phyloP scores from a whole-genome alignment of 345 rosid genomes.

The Ceriops tagal region DNA sequence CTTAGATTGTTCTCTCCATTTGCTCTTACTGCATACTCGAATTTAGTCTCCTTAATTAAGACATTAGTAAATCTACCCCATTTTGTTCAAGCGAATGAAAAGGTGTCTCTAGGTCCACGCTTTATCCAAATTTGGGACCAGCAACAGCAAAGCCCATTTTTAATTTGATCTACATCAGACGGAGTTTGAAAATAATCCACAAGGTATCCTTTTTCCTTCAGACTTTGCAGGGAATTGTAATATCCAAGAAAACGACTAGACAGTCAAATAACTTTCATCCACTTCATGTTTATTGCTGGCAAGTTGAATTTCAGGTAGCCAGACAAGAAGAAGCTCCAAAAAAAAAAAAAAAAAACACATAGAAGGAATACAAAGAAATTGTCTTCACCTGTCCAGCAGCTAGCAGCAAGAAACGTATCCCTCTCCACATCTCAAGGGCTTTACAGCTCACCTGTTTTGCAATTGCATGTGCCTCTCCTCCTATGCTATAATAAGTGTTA shows the following conservation, averaged over 20 bases:
- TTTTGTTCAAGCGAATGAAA: too few relatives aligned
- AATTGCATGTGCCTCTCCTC: slow-evolving; percentile 12
- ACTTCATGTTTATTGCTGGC: background rate
- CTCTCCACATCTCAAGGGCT: slow-evolving; percentile 19
- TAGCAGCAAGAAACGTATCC: background rate
- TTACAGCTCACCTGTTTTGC: slow-evolving; percentile 17
- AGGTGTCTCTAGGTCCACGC: too few relatives aligned
- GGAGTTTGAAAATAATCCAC: too few relatives aligned
- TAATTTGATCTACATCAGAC: too few relatives aligned
- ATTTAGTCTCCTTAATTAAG: too few relatives aligned
- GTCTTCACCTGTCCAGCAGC: slow-evolving; percentile 19
- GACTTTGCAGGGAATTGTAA: background rate
- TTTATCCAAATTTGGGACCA: too few relatives aligned
- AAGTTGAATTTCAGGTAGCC: background rate
- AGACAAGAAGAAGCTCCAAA: background rate
- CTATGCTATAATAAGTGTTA: background rate
- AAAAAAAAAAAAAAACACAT: background rate
- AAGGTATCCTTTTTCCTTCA: background rate
- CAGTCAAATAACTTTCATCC: background rate
- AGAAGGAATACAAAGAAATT: background rate
- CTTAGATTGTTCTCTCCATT: too few relatives aligned
- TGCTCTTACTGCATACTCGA: too few relatives aligned
- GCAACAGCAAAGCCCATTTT: too few relatives aligned
- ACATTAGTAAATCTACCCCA: too few relatives aligned
- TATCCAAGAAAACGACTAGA: slow-evolving; percentile 11